Conservation (phyloP, 768 basidiomycete genomes). For the Trametes cubensis region DNA sequence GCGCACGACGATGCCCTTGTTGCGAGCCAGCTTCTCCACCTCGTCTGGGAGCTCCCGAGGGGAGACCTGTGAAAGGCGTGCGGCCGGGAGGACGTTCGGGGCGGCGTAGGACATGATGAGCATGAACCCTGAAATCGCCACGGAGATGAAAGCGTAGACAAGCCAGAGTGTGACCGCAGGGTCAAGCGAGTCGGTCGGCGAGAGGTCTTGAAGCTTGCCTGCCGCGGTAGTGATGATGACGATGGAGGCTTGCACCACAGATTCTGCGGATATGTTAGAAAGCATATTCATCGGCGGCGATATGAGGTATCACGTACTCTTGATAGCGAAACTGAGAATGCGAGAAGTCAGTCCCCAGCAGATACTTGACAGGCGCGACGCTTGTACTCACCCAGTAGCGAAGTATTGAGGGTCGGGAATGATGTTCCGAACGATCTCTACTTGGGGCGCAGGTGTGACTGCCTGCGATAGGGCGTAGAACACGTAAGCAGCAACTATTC, state of each 20-base stretch:
- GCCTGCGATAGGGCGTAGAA: slow-evolving; percentile 44
- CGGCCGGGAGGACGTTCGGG: slow-evolving; percentile 40
- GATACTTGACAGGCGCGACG: neutral
- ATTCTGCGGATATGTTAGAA: slow-evolving; percentile 35
- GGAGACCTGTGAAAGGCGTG: slow-evolving; percentile 41
- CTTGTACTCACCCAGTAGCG: slow-evolving; percentile 38
- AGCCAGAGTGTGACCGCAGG: slow-evolving; percentile 44
- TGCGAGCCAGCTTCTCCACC: slow-evolving; percentile 34
- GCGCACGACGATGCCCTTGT: slow-evolving; percentile 21
- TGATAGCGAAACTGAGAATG: slow-evolving; percentile 40
- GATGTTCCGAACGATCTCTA: slow-evolving; percentile 44
- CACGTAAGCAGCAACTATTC: slow-evolving; percentile 43
- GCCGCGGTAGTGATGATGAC: slow-evolving; percentile 48
- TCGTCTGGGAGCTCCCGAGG: slow-evolving; percentile 36
- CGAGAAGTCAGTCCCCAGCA: slow-evolving; percentile 1
- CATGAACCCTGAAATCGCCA: slow-evolving; percentile 39
- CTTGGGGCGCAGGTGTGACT: slow-evolving; percentile 42
- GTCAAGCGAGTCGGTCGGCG: slow-evolving; percentile 39
- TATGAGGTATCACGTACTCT: slow-evolving; percentile 34
- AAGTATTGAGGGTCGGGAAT: slow-evolving; percentile 47
- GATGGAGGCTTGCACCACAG: slow-evolving; percentile 45
- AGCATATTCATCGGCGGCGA: neutral
- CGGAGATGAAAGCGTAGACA: slow-evolving; percentile 41
- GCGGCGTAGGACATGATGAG: slow-evolving; percentile 35
- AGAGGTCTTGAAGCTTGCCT: slow-evolving; percentile 44